These are phyloP conservation scores for Leonotis leonurus DNA, from an alignment of 257 asterid genomes.

Conservation along the genomic window DNA sequence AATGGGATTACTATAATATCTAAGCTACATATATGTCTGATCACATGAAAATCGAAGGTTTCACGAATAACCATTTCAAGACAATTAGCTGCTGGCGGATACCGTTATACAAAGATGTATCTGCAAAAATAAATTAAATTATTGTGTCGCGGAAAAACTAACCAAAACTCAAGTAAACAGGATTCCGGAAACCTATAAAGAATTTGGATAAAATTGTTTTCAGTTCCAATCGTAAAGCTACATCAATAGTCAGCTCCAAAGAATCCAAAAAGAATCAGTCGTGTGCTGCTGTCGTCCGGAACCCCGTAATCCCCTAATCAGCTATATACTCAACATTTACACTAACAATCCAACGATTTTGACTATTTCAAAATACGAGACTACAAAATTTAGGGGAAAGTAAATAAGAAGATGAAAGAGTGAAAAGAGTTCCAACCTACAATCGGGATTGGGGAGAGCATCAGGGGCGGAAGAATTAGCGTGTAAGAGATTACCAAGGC, in stretches of 20 bases:
- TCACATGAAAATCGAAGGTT: background rate
- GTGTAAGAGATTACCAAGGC: too few relatives aligned
- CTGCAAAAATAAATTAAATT: too few relatives aligned
- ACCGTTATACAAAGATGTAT: background rate
- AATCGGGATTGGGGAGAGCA: slow-evolving; percentile 37
- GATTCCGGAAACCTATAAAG: background rate
- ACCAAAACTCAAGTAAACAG: background rate
- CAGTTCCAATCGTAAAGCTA: background rate
- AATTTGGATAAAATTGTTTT: background rate
- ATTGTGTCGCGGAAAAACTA: too few relatives aligned
- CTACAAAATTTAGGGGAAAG: background rate
- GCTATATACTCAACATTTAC: background rate
- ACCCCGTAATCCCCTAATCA: slow-evolving; percentile 2
- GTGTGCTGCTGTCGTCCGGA: too few relatives aligned
- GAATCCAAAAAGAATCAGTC: background rate
- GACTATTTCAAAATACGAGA: background rate
- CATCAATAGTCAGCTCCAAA: background rate
- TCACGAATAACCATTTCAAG: background rate
- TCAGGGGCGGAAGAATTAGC: slow-evolving; percentile 44
- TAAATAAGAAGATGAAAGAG: background rate
- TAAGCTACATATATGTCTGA: background rate
- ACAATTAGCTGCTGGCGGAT: background rate
- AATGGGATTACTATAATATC: too few relatives aligned
- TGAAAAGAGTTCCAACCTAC: slow-evolving; percentile 39
- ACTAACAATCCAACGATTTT: slow-evolving; percentile 1